phyloP scores from a whole-genome alignment of 1,284 basidiomycete species.

The Leccinum griseonigrum region DNA sequence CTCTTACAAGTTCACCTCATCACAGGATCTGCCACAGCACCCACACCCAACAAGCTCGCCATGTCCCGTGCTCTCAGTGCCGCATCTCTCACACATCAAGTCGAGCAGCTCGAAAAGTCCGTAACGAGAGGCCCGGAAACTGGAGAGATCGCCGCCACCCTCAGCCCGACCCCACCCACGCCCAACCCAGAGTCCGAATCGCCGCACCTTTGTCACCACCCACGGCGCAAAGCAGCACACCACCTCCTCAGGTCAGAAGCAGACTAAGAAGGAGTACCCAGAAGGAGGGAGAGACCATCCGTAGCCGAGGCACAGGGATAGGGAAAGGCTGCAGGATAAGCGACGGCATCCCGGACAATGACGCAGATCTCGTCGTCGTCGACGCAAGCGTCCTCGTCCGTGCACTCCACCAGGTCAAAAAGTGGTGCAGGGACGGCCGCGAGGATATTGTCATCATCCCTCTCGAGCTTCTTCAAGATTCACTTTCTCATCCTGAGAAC shows the following conservation, averaged over 20 bases:
- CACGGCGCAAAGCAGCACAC: constrained; percentile 28
- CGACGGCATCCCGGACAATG: constrained; percentile 44
- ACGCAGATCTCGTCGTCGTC: constrained; percentile 75
- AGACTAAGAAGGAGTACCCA: constrained; percentile 28
- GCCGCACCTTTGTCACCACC: constrained; percentile 28
- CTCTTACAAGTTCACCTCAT: not conserved
- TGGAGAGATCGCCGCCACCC: constrained; percentile 54
- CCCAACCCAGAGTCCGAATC: constrained; percentile 31
- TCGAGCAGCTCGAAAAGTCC: constrained; percentile 77
- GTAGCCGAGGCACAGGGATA: constrained; percentile 22
- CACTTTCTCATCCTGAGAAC: constrained; percentile 94
- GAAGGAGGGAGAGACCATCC: constrained; percentile 32
- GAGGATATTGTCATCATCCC: constrained; percentile 78
- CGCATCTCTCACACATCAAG: constrained; percentile 79
- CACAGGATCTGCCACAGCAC: constrained; percentile 17
- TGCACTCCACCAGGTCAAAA: constrained; percentile 77
- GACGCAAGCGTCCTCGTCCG: constrained; percentile 89
- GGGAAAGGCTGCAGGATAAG: constrained; percentile 32
- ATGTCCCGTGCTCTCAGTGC: constrained; percentile 82
- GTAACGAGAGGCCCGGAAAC: constrained; percentile 57
- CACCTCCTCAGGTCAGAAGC: constrained; percentile 25
- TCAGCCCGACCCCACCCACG: constrained; percentile 13
- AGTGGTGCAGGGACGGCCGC: constrained; percentile 72
- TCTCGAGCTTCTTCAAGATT: constrained; percentile 90
- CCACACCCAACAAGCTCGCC: constrained; percentile 53